Evolutionary conservation across 345 rosid species (phyloP).

Genomic region (Noccaea bulbosa): DNA sequence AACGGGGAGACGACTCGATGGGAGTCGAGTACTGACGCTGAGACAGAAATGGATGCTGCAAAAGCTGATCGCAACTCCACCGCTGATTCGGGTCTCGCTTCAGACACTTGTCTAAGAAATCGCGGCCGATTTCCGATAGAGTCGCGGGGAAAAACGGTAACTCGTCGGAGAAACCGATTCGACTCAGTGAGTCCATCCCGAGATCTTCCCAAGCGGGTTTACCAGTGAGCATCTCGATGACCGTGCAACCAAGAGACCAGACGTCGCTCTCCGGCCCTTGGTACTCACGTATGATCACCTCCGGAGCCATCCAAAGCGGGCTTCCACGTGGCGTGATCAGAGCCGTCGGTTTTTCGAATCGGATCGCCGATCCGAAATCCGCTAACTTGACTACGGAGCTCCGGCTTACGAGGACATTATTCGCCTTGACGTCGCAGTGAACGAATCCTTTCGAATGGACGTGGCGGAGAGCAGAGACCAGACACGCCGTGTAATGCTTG

Average conservation of each 20-base stretch:
- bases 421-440: conserved; percentile 82
- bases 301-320: conserved; percentile 98
- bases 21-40: conserved; percentile 20
- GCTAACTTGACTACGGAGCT: conserved; percentile 63
- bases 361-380: conserved; percentile 75
- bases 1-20: conserved; percentile 68
- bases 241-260: conserved; percentile 79
- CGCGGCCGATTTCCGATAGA: conserved; percentile 58
- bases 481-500: conserved; percentile 56
- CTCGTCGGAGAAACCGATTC: conserved; percentile 59
- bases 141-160: conserved; percentile 51
- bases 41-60: conserved; percentile 64
- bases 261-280: conserved; percentile 85
- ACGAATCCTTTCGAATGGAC: conserved; percentile 64
- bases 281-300: conserved; percentile 66
- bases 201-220: conserved; percentile 66
- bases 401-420: conserved; percentile 57
- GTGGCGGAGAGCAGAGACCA: conserved; percentile 61
- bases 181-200: conserved; percentile 54
- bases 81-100: conserved; percentile 53
- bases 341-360: conserved; percentile 8
- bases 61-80: conserved; percentile 80
- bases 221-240: conserved; percentile 75
- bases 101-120: conserved; percentile 69
- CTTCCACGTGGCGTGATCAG: conserved; percentile 67